Conservation (phyloP, 805 yeast genomes). For the Lipomyces kockii region DNA sequence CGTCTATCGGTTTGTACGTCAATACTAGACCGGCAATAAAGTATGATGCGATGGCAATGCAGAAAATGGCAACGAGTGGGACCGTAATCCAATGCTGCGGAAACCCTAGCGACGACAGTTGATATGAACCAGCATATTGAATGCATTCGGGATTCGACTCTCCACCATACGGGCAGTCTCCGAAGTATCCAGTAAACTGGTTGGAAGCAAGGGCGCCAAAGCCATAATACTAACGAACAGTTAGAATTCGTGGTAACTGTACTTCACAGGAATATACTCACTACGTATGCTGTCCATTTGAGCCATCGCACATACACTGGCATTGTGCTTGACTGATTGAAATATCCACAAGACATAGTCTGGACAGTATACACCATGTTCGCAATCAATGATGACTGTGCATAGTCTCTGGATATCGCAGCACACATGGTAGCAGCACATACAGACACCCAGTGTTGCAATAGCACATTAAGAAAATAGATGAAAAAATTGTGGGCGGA, state of each 20-base stretch:
- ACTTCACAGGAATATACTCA: background rate
- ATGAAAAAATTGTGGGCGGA: constrained; percentile 58
- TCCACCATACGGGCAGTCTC: constrained; percentile 57
- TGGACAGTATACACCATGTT: constrained; percentile 72
- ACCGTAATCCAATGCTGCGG: constrained; percentile 65
- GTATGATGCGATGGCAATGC: constrained; percentile 63
- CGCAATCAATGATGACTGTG: constrained; percentile 63
- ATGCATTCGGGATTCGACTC: constrained; percentile 48
- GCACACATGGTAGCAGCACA: constrained; percentile 58
- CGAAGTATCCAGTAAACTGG: constrained; percentile 65
- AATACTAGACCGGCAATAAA: constrained; percentile 55
- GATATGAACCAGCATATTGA: constrained; percentile 60
- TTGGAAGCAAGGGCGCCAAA: constrained; percentile 71
- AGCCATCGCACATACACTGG: constrained; percentile 90
- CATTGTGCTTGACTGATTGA: constrained; percentile 70
- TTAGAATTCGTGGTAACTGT: background rate
- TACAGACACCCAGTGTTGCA: constrained; percentile 62
- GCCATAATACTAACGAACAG: constrained; percentile 62
- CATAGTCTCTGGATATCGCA: constrained; percentile 62
- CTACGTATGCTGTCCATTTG: constrained; percentile 69
- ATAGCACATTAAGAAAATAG: constrained; percentile 62
- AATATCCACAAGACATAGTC: constrained; percentile 80
- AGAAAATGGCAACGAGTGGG: constrained; percentile 64
- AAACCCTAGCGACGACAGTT: constrained; percentile 62
- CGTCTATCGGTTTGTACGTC: constrained; percentile 55